phyloP scores from a whole-genome alignment of 2,329 filamentous ascomycete species.

The Erysiphe neolycopersici region DNA sequence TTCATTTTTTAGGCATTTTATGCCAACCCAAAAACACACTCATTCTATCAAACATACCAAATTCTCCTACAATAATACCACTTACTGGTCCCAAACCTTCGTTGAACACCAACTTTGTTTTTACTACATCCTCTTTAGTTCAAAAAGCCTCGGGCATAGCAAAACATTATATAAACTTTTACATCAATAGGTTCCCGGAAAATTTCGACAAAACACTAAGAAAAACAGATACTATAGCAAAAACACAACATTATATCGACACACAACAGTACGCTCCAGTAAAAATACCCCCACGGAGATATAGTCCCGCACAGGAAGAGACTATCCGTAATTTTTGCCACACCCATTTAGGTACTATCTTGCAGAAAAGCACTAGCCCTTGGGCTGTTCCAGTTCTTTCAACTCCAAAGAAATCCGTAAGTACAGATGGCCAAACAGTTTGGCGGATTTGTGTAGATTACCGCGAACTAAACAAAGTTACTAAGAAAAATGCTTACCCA shows the following conservation, averaged over 20 bases:
- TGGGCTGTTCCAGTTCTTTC: not conserved
- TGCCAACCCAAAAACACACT: not conserved
- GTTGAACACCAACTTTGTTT: no score
- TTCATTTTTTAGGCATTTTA: not conserved
- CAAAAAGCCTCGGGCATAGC: no score
- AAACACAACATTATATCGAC: not conserved
- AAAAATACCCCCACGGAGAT: not conserved
- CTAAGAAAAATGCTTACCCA: not conserved
- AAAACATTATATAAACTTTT: not conserved
- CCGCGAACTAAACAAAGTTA: not conserved
- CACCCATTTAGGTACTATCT: not conserved
- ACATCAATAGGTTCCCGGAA: not conserved
- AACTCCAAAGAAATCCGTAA: not conserved
- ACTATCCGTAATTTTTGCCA: not conserved
- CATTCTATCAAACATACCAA: not conserved
- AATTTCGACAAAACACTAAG: not conserved
- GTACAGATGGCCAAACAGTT: not conserved
- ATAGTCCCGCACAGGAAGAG: not conserved
- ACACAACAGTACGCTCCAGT: not conserved
- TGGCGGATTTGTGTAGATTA: not conserved
- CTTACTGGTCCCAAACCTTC: no score
- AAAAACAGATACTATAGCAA: not conserved
- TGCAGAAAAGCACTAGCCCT: not conserved
- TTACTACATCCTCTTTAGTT: no score
- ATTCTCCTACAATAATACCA: no score